A percentile compares a stretch with the other conserved stretches of the same genome.
These are phyloP conservation scores for Talaromyces trachyspermus DNA, from an alignment of 495 filamentous ascomycete species.

Conservation along the genomic window DNA sequence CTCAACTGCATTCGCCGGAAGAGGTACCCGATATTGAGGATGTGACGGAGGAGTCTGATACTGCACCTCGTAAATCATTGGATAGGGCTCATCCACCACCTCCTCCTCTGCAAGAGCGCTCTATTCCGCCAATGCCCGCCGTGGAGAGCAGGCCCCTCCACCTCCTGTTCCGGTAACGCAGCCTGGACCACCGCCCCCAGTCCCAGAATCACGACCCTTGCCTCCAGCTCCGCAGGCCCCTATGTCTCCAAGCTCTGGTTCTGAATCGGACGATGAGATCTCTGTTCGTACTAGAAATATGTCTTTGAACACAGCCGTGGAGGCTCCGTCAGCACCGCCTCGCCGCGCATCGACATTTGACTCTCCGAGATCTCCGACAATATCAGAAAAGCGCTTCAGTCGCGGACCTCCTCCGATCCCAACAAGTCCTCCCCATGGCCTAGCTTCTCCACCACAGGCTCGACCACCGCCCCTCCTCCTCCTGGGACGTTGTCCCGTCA, in stretches of 20 bases:
- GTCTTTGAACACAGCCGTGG: slow-evolving; percentile 29
- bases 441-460: slow-evolving; percentile 47
- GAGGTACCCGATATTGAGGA: slow-evolving; percentile 61
- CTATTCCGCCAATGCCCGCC: slow-evolving; percentile 42
- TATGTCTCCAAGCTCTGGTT: slow-evolving; percentile 66
- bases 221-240: slow-evolving; percentile 42
- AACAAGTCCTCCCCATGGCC: slow-evolving; percentile 30
- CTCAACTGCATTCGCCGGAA: slow-evolving; percentile 38
- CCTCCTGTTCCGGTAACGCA: slow-evolving; percentile 58
- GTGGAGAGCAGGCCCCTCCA: slow-evolving; percentile 22
- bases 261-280: slow-evolving; percentile 90
- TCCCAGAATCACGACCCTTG: slow-evolving; percentile 57
- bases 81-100: slow-evolving; percentile 41
- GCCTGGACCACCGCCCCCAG: slow-evolving; percentile 62
- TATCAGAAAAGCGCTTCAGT: slow-evolving; percentile 44
- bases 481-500: slow-evolving; percentile 52
- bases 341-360: slow-evolving; percentile 36
- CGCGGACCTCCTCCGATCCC: slow-evolving; percentile 46
- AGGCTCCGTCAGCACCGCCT: slow-evolving; percentile 38
- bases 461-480: slow-evolving; percentile 77
- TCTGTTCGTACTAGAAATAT: slow-evolving; percentile 52
- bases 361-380: slow-evolving; percentile 40
- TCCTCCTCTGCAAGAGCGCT: slow-evolving; percentile 43
- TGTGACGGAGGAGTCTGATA: slow-evolving; percentile 33
- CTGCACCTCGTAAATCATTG: slow-evolving; percentile 36